Conservation (phyloP, 2,329 filamentous ascomycete genomes). For the Pseudogymnoascus pannorum region DNA sequence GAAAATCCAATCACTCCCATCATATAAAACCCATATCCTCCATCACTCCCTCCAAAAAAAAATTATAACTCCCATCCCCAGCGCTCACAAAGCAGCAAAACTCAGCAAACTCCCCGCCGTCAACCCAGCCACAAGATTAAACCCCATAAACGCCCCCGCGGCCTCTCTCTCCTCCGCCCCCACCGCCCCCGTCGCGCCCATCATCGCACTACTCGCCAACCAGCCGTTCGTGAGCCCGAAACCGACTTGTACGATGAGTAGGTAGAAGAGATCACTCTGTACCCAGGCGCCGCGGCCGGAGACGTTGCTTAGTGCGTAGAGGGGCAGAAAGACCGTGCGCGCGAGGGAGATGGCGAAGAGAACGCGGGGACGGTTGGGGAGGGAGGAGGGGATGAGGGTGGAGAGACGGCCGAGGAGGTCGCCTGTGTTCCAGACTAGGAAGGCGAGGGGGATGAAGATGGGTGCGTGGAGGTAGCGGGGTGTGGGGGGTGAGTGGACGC, state of each 20-base stretch:
- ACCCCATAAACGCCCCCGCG: slow-evolving; percentile 86
- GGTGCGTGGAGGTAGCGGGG: slow-evolving; percentile 59
- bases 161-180: slow-evolving; percentile 77
- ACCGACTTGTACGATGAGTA: slow-evolving; percentile 71
- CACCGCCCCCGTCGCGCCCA: slow-evolving; percentile 77
- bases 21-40: background rate
- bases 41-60: background rate
- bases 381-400: slow-evolving; percentile 49
- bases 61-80: background rate
- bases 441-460: slow-evolving; percentile 81
- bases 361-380: slow-evolving; percentile 55
- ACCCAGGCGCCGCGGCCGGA: slow-evolving; percentile 63
- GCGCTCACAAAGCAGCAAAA: slow-evolving; percentile 57
- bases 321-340: slow-evolving; percentile 65
- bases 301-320: slow-evolving; percentile 89
- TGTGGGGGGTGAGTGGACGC: slow-evolving; percentile 33
- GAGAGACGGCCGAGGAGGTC: slow-evolving; percentile 71
- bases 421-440: slow-evolving; percentile 89
- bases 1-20: background rate
- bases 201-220: slow-evolving; percentile 83
- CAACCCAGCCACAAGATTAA: slow-evolving; percentile 80
- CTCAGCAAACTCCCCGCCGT: slow-evolving; percentile 82
- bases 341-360: slow-evolving; percentile 62
- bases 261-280: slow-evolving; percentile 78
- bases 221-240: slow-evolving; percentile 87